phyloP scores from a whole-genome alignment of 306 rosid genomes.

The Betula pendula region DNA sequence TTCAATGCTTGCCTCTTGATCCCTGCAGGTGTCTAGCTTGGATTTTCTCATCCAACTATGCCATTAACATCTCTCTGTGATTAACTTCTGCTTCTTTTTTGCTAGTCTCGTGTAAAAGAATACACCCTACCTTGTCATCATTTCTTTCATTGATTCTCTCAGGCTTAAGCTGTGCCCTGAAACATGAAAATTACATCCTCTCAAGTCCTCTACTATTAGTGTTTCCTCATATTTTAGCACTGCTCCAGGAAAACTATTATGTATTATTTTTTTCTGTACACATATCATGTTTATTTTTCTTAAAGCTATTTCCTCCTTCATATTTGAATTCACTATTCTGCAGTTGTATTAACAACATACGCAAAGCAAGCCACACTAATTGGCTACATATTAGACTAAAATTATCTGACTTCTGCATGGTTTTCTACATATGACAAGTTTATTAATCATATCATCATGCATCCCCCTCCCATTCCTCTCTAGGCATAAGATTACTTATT shows the following conservation, averaged over 20 bases:
- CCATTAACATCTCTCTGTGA: not conserved
- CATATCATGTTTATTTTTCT: not conserved
- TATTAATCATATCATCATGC: not conserved
- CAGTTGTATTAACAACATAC: not conserved
- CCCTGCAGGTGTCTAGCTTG: not conserved
- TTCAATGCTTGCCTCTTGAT: slow-evolving; percentile 5
- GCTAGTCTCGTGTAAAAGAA: not conserved
- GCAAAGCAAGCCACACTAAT: not conserved
- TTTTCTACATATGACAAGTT: not conserved
- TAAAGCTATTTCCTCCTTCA: not conserved
- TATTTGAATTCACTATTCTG: not conserved
- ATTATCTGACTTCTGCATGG: not conserved
- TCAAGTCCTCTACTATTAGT: not conserved
- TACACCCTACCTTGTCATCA: not conserved
- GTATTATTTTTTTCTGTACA: not conserved
- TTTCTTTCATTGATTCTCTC: not conserved
- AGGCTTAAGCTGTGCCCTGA: not conserved
- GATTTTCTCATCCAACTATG: not conserved
- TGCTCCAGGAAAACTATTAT: not conserved
- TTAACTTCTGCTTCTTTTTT: not conserved
- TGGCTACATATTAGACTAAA: not conserved
- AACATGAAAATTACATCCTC: not conserved
- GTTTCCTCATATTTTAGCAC: not conserved
- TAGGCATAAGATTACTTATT: not conserved
- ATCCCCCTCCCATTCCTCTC: not conserved